A percentile compares a stretch with the other conserved stretches of the same genome.
Evolutionary conservation across 2,329 filamentous ascomycete species (phyloP).

Genomic region (Hymenoscyphus scutula): DNA sequence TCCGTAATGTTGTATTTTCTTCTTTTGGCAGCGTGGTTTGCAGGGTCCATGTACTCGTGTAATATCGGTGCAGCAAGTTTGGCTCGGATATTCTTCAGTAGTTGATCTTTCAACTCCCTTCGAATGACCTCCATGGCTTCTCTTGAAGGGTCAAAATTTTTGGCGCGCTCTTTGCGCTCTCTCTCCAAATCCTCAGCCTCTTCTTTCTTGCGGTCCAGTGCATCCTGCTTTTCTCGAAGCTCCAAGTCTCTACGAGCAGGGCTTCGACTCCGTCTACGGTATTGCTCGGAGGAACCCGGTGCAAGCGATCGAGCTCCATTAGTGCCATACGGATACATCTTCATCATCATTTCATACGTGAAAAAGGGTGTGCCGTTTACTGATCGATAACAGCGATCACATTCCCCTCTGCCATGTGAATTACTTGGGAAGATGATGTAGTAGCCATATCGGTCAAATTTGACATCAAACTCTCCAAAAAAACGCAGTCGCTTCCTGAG

Average conservation of each 20-base stretch:
- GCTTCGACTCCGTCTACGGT: slow-evolving; percentile 42
- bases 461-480: slow-evolving; percentile 77
- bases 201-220: slow-evolving; percentile 65
- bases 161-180: slow-evolving; percentile 83
- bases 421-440: slow-evolving; percentile 88
- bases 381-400: slow-evolving; percentile 73
- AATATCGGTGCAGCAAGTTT: slow-evolving; percentile 80
- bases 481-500: slow-evolving; percentile 85
- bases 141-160: slow-evolving; percentile 83
- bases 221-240: slow-evolving; percentile 60
- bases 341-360: slow-evolving; percentile 91
- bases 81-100: slow-evolving; percentile 84
- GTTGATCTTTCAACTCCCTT: slow-evolving; percentile 78
- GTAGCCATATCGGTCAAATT: slow-evolving; percentile 82
- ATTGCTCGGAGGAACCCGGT: slow-evolving; percentile 16
- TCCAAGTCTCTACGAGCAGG: slow-evolving; percentile 43
- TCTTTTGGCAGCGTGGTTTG: slow-evolving; percentile 75
- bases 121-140: slow-evolving; percentile 79
- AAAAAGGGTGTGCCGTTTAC: slow-evolving; percentile 84
- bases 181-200: slow-evolving; percentile 82
- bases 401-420: slow-evolving; percentile 72
- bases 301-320: slow-evolving; percentile 21
- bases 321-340: slow-evolving; percentile 54
- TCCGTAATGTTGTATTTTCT: slow-evolving; percentile 75
- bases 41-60: slow-evolving; percentile 78